These are phyloP conservation scores for Xylaria grammica DNA, from an alignment of 495 filamentous ascomycete genomes.

Conservation along the genomic window DNA sequence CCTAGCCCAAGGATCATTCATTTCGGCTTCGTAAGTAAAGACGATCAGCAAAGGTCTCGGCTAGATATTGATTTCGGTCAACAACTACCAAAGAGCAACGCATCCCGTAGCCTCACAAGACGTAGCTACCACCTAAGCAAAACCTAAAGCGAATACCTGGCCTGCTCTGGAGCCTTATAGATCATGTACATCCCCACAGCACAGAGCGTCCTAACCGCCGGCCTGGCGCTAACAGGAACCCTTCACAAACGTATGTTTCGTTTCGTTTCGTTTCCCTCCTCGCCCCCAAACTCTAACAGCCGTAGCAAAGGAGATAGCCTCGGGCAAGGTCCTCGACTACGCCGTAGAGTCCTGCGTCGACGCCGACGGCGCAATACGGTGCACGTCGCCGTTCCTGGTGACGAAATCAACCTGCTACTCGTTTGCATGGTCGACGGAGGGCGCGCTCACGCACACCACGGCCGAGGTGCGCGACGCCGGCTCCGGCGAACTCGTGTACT, in stretches of 20 bases:
- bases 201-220: conserved; percentile 38
- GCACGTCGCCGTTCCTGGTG: conserved; percentile 44
- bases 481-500: conserved; percentile 43
- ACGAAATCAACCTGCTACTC: conserved; percentile 41
- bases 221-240: conserved; percentile 35
- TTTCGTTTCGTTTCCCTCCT: background rate
- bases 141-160: background rate
- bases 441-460: conserved; percentile 44
- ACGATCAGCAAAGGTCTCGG: too few relatives aligned
- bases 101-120: background rate
- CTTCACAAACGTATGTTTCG: conserved; percentile 30
- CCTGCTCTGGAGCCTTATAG: background rate
- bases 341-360: conserved; percentile 43
- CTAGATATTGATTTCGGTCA: too few relatives aligned
- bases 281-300: background rate
- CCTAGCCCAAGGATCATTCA: too few relatives aligned
- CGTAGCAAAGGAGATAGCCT: conserved; percentile 30
- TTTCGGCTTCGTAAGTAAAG: too few relatives aligned
- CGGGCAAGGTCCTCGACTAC: conserved; percentile 42
- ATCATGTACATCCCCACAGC: conserved; percentile 40
- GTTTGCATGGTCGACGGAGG: conserved; percentile 45
- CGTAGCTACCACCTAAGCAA: background rate
- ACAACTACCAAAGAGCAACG: too few relatives aligned
- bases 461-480: conserved; percentile 46
- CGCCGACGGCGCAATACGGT: conserved; percentile 37